Evolutionary conservation across 2,329 filamentous ascomycete species (phyloP).

Genomic region (Diaporthe citri): DNA sequence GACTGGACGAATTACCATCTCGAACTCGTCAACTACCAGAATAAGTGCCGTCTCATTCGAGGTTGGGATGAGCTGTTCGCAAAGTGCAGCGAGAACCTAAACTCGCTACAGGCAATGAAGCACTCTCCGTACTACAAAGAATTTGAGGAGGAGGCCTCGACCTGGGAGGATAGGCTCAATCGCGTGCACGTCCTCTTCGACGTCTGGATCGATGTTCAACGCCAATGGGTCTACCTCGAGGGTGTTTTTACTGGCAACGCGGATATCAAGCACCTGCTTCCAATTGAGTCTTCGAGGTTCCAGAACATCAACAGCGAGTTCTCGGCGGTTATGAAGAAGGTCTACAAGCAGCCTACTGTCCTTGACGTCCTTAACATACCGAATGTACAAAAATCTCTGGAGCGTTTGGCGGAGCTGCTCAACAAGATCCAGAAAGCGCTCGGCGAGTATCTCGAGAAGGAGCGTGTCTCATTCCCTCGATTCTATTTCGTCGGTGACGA

Average conservation of each 20-base stretch:
- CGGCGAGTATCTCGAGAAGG: slow-evolving; percentile 97
- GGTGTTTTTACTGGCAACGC: slow-evolving; percentile 99
- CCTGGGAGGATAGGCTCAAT: slow-evolving; percentile 98
- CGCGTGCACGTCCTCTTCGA: slow-evolving; percentile 97
- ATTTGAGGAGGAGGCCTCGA: slow-evolving; percentile 95
- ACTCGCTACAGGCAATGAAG: slow-evolving; percentile 97
- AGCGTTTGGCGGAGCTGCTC: slow-evolving; percentile 93
- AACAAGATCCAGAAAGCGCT: slow-evolving; percentile 99
- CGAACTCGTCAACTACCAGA: slow-evolving; percentile 97
- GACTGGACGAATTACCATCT: slow-evolving; percentile 96
- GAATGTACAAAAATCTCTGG: slow-evolving; percentile 94
- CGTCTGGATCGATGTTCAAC: slow-evolving; percentile 99
- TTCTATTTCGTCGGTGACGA: slow-evolving; percentile 99
- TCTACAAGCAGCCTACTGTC: slow-evolving; percentile 95
- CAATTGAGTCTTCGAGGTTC: slow-evolving; percentile 95
- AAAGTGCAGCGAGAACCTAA: slow-evolving; percentile 97
- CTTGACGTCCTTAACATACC: slow-evolving; percentile 96
- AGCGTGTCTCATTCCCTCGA: slow-evolving; percentile 95
- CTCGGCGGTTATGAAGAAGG: slow-evolving; percentile 99
- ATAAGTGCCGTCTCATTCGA: slow-evolving; percentile 95
- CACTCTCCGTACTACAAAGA: slow-evolving; percentile 99
- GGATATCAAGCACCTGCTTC: slow-evolving; percentile 97
- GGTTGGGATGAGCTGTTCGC: slow-evolving; percentile 99
- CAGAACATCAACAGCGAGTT: slow-evolving; percentile 99
- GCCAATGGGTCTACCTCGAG: slow-evolving; percentile 99